Conservation (phyloP, 2,329 filamentous ascomycete species). For the Ophiostoma australiae region DNA sequence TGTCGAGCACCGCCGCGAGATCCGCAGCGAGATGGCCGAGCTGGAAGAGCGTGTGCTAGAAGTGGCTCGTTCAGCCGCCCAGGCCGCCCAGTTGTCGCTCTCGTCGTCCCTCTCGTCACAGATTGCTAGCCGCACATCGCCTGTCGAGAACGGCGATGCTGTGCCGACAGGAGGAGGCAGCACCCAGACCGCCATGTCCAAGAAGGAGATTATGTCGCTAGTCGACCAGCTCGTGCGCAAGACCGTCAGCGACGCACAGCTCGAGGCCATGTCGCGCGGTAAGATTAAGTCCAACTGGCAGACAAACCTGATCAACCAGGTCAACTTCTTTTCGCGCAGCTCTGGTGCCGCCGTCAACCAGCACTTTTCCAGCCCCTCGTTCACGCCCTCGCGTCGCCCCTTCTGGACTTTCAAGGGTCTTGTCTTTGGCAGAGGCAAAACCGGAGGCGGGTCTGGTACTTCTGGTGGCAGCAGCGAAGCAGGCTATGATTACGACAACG, state of each 20-base stretch:
- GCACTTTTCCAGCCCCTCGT: slow-evolving; percentile 56
- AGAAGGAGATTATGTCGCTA: slow-evolving; percentile 40
- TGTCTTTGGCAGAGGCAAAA: slow-evolving; percentile 11
- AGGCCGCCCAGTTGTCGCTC: slow-evolving; percentile 9
- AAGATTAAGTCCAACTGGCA: slow-evolving; percentile 45
- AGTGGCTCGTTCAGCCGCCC: slow-evolving; percentile 18
- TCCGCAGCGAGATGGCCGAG: slow-evolving; percentile 40
- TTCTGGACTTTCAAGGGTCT: slow-evolving; percentile 22
- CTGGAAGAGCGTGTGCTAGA: slow-evolving; percentile 33
- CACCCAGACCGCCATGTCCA: slow-evolving; percentile 34
- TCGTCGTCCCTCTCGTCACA: slow-evolving; percentile 8
- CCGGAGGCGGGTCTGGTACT: background rate
- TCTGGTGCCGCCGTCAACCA: slow-evolving; percentile 63
- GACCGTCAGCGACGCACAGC: slow-evolving; percentile 42
- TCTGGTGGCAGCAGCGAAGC: background rate
- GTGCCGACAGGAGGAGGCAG: slow-evolving; percentile 22
- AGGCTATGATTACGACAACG: too few relatives aligned
- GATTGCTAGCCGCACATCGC: background rate
- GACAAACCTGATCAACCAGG: slow-evolving; percentile 44
- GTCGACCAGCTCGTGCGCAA: slow-evolving; percentile 42
- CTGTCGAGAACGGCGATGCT: background rate
- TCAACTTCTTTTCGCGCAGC: slow-evolving; percentile 69
- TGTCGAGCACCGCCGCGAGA: slow-evolving; percentile 37
- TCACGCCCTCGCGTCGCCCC: slow-evolving; percentile 28
- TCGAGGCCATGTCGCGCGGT: slow-evolving; percentile 45